A percentile compares a stretch with the other conserved stretches of the same genome.
These are phyloP conservation scores for Coemansia sp. DNA, from an alignment of 192 early-diverging fungal species.

Conservation along the genomic window DNA sequence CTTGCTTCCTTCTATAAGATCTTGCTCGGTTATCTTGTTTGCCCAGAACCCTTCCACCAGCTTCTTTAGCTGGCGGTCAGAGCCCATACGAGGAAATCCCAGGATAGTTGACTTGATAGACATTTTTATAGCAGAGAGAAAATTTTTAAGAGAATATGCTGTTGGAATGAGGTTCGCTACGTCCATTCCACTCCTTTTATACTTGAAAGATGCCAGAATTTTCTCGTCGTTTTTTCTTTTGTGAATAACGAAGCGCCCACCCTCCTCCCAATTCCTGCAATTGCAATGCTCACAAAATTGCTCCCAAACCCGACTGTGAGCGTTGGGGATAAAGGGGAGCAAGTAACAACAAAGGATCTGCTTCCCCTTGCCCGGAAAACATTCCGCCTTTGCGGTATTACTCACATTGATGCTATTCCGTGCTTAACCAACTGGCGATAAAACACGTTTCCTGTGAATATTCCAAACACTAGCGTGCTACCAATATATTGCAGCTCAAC, in stretches of 20 bases:
- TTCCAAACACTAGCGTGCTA: conserved; percentile 12
- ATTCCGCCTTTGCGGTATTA: background rate
- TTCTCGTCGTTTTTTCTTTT: too few relatives aligned
- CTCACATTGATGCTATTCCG: background rate
- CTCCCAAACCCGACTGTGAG: conserved; percentile 3
- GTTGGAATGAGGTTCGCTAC: too few relatives aligned
- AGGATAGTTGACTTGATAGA: conserved; percentile 56
- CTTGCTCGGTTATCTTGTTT: conserved; percentile 73
- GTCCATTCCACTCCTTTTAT: too few relatives aligned
- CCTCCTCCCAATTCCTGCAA: conserved; percentile 12
- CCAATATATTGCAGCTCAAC: background rate
- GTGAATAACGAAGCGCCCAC: too few relatives aligned
- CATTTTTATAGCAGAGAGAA: conserved; percentile 16
- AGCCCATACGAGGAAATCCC: conserved; percentile 93
- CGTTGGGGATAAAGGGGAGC: conserved; percentile 12
- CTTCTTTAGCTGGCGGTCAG: conserved; percentile 94
- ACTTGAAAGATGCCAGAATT: too few relatives aligned
- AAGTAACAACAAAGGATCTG: conserved; percentile 6
- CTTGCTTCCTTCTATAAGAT: conserved; percentile 67
- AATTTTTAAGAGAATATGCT: too few relatives aligned
- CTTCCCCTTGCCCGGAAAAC: background rate
- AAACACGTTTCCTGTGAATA: conserved; percentile 2
- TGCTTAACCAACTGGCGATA: background rate
- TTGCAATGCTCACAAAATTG: conserved; percentile 26
- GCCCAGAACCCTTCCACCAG: conserved; percentile 92